Conservation (phyloP, 2,329 filamentous ascomycete genomes). For the Teratosphaeria zuluensis region DNA sequence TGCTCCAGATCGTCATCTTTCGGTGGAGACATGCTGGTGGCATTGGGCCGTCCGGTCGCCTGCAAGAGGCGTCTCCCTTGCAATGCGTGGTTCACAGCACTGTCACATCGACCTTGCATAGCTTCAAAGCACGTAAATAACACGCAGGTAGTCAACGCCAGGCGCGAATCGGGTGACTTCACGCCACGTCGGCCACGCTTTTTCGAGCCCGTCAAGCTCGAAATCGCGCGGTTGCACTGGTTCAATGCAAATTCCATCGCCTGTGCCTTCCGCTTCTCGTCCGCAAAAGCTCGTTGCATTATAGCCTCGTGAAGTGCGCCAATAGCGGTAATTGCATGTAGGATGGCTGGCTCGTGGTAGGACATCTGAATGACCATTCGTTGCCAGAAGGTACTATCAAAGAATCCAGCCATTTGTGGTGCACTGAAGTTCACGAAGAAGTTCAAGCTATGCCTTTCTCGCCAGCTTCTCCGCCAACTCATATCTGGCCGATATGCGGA, state of each 20-base stretch:
- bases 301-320: constrained; percentile 25
- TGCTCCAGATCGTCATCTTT: constrained; percentile 24
- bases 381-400: constrained; percentile 25
- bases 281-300: constrained; percentile 21
- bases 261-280: constrained; percentile 22
- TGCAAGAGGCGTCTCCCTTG: constrained; percentile 22
- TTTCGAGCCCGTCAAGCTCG: constrained; percentile 15
- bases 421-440: constrained; percentile 31
- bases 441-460: constrained; percentile 23
- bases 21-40: constrained; percentile 12
- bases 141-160: constrained; percentile 24
- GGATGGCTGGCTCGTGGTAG: constrained; percentile 24
- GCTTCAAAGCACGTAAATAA: constrained; percentile 27
- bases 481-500: constrained; percentile 15
- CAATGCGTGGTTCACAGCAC: constrained; percentile 24
- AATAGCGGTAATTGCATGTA: constrained; percentile 25
- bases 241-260: constrained; percentile 24
- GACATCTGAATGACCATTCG: constrained; percentile 24
- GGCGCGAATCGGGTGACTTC: constrained; percentile 13
- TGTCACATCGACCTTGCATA: constrained; percentile 26
- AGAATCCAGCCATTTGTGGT: constrained; percentile 26
- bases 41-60: constrained; percentile 11
- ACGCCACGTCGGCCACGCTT: background rate
- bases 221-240: constrained; percentile 25
- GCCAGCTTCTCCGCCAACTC: constrained; percentile 24